Percentiles rank a stretch among this genome's conserved stretches.
These are phyloP conservation scores for Cryphonectria carpinicola DNA, from an alignment of 2,329 filamentous ascomycete species.

Conservation along the genomic window DNA sequence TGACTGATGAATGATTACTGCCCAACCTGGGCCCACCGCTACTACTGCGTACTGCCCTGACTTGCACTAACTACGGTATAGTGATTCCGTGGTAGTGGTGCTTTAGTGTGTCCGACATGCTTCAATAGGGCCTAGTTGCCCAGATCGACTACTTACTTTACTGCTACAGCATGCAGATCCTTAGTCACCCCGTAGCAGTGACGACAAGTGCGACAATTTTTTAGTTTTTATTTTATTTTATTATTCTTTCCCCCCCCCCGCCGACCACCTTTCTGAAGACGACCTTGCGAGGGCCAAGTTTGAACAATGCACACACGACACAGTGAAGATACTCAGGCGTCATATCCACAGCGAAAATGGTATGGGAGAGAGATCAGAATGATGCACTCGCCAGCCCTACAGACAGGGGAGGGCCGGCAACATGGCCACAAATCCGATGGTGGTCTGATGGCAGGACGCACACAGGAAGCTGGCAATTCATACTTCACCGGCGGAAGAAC, in stretches of 20 bases:
- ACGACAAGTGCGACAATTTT: neutral
- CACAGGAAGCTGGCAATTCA: neutral
- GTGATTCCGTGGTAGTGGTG: neutral
- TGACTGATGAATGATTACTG: neutral
- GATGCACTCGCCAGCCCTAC: neutral
- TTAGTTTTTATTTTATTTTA: no score
- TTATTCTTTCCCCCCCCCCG: no score
- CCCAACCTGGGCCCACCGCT: neutral
- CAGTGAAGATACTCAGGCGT: neutral
- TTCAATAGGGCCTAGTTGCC: neutral
- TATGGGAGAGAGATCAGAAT: neutral
- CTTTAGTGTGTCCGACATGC: neutral
- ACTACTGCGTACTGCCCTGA: neutral
- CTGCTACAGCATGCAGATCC: neutral
- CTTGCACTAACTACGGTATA: neutral
- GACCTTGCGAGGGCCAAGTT: neutral
- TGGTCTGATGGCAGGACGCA: neutral
- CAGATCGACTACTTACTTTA: neutral
- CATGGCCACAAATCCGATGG: neutral
- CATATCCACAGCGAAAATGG: neutral
- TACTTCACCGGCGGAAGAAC: neutral
- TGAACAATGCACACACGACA: neutral
- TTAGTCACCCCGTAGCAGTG: neutral
- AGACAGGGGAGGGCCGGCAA: neutral
- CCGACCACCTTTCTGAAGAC: neutral